Base-by-base conservation (phyloP, 192 early-diverging fungal species). In the Mortierella antarctica region DNA sequence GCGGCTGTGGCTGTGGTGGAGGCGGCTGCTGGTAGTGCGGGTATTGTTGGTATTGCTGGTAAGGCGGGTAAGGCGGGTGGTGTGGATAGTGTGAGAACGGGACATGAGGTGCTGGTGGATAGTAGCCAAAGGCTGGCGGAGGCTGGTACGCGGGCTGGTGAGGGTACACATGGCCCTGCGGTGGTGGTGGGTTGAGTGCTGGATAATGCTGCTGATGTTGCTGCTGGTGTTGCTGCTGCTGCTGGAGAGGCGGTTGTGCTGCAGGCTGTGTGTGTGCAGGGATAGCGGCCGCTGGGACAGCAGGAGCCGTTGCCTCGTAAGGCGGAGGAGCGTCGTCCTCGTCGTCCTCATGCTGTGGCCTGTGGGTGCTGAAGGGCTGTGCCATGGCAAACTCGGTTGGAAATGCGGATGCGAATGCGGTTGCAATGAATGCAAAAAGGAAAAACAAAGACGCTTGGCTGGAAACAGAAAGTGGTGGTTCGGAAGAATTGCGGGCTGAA, bases 301-400 rank as follows among this genome's bases (percentile, higher is more conserved):
- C 48, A 7, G 69, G 56, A 0, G 72, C 59, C n/a, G 63, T 68
- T 1, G 74, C 53, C 53, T 62, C 67, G 21, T 76, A 76, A 8
- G 74, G 67, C 51, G 74, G 74, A 42, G 74, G 74, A 5, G 74
- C 62, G 13, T 64, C 74, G 14, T 64, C 74, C 20, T 68, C 66
- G 9, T 46, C 45, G 61, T 76, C 74, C 23, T 68, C 54, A 21
- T 63, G 48, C 15, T 58, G 9, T 6, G 74, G 60, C 7, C 74
- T 42, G 48, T 52, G 69, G 49, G 65, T 68, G 14, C 17, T 50
- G n/a, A 14, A 59, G 55, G 51, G 51, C 21, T 51, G 65, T 1
- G 65, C 49, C 73, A 75, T 75, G 41, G 61, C 8, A 15, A 7
- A 14, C 44, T 62, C 18, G 41, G n/a, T 5, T 17, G 42, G 18